These are phyloP conservation scores for Amanita inopinata DNA, from an alignment of 768 basidiomycete genomes.

Conservation along the genomic window DNA sequence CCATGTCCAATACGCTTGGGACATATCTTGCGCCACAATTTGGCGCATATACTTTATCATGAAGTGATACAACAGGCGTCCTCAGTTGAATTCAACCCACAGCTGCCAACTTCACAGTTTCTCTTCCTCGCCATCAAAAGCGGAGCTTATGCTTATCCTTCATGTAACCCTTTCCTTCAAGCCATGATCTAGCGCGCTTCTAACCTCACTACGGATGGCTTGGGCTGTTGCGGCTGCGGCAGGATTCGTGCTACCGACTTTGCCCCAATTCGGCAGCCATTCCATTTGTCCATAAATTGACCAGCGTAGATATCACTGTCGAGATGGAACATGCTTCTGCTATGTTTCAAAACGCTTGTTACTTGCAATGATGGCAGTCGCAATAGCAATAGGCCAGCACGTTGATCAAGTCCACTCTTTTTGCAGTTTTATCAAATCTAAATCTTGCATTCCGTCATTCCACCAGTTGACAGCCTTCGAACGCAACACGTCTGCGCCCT, in stretches of 20 bases:
- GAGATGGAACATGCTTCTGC: too few relatives aligned
- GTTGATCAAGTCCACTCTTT: slow-evolving; percentile 3
- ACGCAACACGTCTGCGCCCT: background rate
- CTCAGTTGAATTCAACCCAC: slow-evolving; percentile 17
- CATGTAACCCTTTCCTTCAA: background rate
- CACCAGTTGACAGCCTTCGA: slow-evolving; percentile 5
- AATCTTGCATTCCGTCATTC: background rate
- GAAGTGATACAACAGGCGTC: background rate
- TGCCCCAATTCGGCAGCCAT: too few relatives aligned
- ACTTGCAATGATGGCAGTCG: slow-evolving; percentile 7
- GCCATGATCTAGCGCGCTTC: background rate
- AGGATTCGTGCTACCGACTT: too few relatives aligned
- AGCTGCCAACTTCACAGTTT: background rate
- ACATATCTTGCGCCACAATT: slow-evolving; percentile 19
- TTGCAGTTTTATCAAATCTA: slow-evolving; percentile 4
- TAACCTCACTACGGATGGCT: background rate
- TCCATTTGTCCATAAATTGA: too few relatives aligned
- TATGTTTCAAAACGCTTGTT: slow-evolving; percentile 8
- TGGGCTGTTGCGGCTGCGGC: too few relatives aligned
- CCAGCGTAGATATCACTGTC: too few relatives aligned
- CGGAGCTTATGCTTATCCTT: slow-evolving; percentile 9
- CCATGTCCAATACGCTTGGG: slow-evolving; percentile 8
- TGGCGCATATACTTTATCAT: slow-evolving; percentile 12
- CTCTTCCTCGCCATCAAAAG: slow-evolving; percentile 4
- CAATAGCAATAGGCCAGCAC: slow-evolving; percentile 9